phyloP scores from a whole-genome alignment of 345 rosid genomes.

The Eucalyptus victrix region DNA sequence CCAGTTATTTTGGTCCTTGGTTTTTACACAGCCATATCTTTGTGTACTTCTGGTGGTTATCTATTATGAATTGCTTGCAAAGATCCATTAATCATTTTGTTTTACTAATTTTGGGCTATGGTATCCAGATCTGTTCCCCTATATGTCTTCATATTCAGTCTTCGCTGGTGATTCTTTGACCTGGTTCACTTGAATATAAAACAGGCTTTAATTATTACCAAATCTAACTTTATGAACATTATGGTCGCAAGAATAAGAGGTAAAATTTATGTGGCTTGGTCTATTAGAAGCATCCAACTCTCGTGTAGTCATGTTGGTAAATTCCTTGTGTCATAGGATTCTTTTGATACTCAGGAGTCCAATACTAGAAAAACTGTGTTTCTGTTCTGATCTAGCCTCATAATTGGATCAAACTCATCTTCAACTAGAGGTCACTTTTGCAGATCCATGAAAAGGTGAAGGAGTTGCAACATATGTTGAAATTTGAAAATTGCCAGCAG shows the following conservation, averaged over 20 bases:
- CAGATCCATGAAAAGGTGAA: constrained; percentile 63
- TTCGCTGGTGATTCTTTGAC: background rate
- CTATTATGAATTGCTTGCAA: background rate
- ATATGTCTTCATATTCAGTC: background rate
- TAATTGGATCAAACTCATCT: background rate
- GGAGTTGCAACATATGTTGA: constrained; percentile 46
- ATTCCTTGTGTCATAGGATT: background rate
- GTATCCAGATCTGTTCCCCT: background rate
- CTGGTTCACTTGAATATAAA: background rate
- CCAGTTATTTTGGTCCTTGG: background rate
- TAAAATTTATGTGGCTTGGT: background rate
- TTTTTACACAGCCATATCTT: background rate
- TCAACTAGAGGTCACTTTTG: background rate
- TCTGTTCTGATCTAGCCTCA: background rate
- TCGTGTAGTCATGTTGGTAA: background rate
- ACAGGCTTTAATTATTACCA: background rate
- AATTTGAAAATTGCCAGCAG: constrained; percentile 34
- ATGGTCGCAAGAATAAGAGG: background rate
- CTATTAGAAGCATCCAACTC: background rate
- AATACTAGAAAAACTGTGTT: background rate
- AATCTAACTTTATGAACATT: background rate
- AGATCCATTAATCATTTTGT: background rate
- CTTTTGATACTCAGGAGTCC: background rate
- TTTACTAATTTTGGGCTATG: background rate
- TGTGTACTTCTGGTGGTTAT: background rate